phyloP scores from a whole-genome alignment of 2,329 filamentous ascomycete species.

The Epichloe sp. region DNA sequence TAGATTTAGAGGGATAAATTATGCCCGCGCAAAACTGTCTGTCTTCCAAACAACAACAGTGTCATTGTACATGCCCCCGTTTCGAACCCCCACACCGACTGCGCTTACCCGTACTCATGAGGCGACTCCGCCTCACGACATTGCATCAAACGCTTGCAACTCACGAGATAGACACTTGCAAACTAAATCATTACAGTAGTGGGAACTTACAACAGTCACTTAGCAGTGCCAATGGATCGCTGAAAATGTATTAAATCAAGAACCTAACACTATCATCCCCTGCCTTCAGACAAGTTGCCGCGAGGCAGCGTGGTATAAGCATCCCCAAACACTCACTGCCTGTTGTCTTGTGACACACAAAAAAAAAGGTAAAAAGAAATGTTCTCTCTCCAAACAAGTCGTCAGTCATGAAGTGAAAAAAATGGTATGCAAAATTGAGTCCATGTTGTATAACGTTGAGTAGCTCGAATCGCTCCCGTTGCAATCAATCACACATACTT shows the following conservation, averaged over 20 bases:
- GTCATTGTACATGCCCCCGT: not conserved
- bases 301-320: constrained; percentile 33
- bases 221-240: not conserved
- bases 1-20: no score
- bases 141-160: no score
- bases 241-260: constrained; percentile 6
- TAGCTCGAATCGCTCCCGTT: not conserved
- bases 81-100: not conserved
- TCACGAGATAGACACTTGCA: no score
- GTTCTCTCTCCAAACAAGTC: constrained; percentile 3
- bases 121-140: no score
- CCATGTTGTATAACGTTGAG: not conserved
- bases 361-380: not conserved
- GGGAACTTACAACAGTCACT: not conserved
- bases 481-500: not conserved
- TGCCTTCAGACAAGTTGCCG: constrained; percentile 27
- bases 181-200: no score
- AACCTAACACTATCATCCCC: constrained; percentile 4
- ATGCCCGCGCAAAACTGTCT: no score
- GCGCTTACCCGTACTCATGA: no score
- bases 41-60: not conserved
- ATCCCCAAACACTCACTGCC: not conserved
- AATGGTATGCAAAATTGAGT: constrained; percentile 4
- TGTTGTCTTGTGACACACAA: not conserved
- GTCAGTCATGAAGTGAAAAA: constrained; percentile 8